Base-by-base conservation (phyloP, 2,329 filamentous ascomycete genomes). In the Immersiporthe knoxdaviesiana region DNA sequence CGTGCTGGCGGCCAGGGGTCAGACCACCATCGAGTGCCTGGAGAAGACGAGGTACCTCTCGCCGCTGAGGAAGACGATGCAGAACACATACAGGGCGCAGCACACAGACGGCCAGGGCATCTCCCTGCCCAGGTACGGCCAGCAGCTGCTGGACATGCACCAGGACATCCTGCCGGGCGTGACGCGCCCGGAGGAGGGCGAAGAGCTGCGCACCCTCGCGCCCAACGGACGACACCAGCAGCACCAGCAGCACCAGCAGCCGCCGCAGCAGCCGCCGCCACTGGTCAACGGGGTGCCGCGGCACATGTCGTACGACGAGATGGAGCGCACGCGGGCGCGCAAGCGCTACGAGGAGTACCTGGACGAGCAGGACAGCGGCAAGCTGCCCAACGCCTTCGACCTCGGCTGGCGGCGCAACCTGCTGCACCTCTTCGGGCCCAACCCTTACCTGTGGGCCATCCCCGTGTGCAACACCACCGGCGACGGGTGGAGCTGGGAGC, bases 31-130 rank as follows among this genome's bases (percentile, higher is more conserved):
- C 70, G 96, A 99, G 79, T 97, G 92, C 75, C 83, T 99, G 70
- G 96, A 99, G 80, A 97, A 96, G 84, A 98, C 95, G 1, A 88
- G 96, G 67, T 99, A 99, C 80, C 86, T 97, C 10, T 93, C 92
- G 12, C 93, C 93, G 0, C 78, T 97, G 70, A 87, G 91, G 68
- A 89, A 89, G 76, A 87, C 87, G 63, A 86, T 95, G 76, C 89
- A 92, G 76, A 83, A 87, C 72, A 86, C 90, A 67, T 86, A 88
- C 73, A 80, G 82, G 71, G 84, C 87, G 61, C 84, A 87, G 71
- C 82, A 86, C 77, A 83, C 72, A 75, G 85, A 82, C 75, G 82
- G 83, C 66, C 79, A 84, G 72, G 81, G 81, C 58, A 79, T 82
- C 50, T 80, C 84, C 12, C 80, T 88, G 5, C 89, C 87, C 63